Conservation (phyloP, 352 stramenopile genomes). For the Salisapilia sapeloensis region DNA sequence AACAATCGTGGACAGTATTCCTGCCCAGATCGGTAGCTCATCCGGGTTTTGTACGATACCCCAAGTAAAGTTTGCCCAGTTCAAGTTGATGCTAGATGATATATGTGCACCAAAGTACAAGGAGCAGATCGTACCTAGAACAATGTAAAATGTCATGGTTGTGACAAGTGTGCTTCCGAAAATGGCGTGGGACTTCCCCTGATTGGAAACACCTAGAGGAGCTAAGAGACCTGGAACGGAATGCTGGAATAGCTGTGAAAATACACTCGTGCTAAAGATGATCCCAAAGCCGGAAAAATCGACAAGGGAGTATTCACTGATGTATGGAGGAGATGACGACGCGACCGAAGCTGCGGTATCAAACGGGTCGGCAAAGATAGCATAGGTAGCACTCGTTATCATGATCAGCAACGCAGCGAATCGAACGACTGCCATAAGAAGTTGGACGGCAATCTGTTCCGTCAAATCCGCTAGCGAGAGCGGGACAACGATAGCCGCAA, state of each 20-base stretch:
- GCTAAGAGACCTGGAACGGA: constrained; percentile 75
- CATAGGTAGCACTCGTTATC: constrained; percentile 63
- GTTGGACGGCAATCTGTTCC: constrained; percentile 80
- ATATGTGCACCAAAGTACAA: constrained; percentile 76
- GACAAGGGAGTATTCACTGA: constrained; percentile 45
- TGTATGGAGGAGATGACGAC: constrained; percentile 10
- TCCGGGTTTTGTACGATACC: constrained; percentile 25
- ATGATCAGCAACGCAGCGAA: constrained; percentile 83
- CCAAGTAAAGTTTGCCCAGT: constrained; percentile 82
- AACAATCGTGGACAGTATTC: constrained; percentile 56
- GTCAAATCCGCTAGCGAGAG: constrained; percentile 77
- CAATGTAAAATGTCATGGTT: constrained; percentile 75
- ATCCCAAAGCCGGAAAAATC: constrained; percentile 70
- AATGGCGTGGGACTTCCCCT: constrained; percentile 36
- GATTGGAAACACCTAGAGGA: constrained; percentile 37
- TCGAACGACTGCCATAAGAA: constrained; percentile 73
- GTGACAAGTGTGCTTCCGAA: constrained; percentile 72
- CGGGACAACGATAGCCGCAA: constrained; percentile 73
- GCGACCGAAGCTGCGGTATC: constrained; percentile 16
- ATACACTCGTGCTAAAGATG: constrained; percentile 83
- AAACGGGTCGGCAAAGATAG: constrained; percentile 46
- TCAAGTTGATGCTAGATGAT: constrained; percentile 80
- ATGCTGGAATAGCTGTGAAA: constrained; percentile 84
- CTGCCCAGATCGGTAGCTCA: constrained; percentile 37
- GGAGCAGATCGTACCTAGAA: constrained; percentile 50